These are phyloP conservation scores for Canavalia gladiata DNA, from an alignment of 306 rosid genomes.

Conservation along the genomic window DNA sequence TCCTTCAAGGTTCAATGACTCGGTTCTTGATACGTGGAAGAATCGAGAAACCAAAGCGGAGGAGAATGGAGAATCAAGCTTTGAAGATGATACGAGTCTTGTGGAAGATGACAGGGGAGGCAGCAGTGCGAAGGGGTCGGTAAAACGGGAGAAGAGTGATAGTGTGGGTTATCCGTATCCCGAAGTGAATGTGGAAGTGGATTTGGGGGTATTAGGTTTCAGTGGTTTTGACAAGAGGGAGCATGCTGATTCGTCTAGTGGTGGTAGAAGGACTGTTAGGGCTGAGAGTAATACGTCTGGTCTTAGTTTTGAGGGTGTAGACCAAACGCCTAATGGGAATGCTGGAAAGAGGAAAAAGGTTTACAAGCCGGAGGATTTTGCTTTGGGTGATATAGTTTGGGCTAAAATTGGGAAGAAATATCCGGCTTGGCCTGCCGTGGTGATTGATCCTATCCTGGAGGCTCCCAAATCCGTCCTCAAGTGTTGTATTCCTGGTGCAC, in stretches of 20 bases:
- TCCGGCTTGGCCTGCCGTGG: conserved; percentile 98
- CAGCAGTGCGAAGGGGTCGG: conserved; percentile 42
- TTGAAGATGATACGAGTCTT: conserved; percentile 56
- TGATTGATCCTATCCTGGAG: conserved; percentile 84
- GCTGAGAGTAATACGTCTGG: conserved; percentile 55
- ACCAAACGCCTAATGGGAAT: conserved; percentile 46
- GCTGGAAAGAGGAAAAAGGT: conserved; percentile 64
- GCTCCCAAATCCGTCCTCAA: conserved; percentile 85
- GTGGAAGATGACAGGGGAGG: conserved; percentile 46
- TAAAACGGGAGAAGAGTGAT: conserved; percentile 51
- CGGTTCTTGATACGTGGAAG: conserved; percentile 66
- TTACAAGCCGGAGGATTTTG: conserved; percentile 83
- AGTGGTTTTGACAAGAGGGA: conserved; percentile 39
- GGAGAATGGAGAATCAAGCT: conserved; percentile 52
- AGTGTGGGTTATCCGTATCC: conserved; percentile 42
- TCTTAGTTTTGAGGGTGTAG: conserved; percentile 55
- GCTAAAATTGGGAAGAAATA: conserved; percentile 93
- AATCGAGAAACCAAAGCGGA: conserved; percentile 49
- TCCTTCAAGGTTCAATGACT: conserved; percentile 79
- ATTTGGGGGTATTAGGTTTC: conserved; percentile 43
- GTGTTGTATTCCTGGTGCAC: conserved; percentile 74
- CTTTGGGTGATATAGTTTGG: conserved; percentile 95
- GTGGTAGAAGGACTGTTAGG: conserved; percentile 27
- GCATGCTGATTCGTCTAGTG: conserved; percentile 46
- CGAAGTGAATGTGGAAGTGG: conserved; percentile 49